phyloP scores from a whole-genome alignment of 2,329 filamentous ascomycete species.

The Ilyonectria mors-panacis region DNA sequence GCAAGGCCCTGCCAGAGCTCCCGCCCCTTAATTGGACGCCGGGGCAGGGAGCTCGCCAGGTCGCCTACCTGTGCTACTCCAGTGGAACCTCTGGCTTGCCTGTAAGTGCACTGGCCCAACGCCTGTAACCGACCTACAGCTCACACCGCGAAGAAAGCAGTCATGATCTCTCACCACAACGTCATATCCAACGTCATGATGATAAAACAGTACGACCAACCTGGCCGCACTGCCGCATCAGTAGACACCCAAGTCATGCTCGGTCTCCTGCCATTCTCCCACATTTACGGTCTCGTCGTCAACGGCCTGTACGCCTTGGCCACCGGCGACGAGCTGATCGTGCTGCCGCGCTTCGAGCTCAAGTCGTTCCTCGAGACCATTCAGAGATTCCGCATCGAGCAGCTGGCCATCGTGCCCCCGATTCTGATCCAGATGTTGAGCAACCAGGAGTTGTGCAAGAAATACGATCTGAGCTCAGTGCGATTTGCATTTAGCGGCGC shows the following conservation, averaged over 20 bases:
- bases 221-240: constrained; percentile 54
- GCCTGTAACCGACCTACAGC: not conserved
- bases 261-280: constrained; percentile 83
- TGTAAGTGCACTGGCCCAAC: constrained; percentile 58
- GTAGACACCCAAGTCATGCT: constrained; percentile 65
- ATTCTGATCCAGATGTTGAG: constrained; percentile 83
- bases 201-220: constrained; percentile 61
- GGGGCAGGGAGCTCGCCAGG: constrained; percentile 77
- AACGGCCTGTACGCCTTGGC: constrained; percentile 70
- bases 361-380: constrained; percentile 74
- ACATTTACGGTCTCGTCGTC: constrained; percentile 82
- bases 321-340: constrained; percentile 80
- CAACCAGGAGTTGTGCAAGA: constrained; percentile 69
- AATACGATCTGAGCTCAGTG: constrained; percentile 81
- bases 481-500: constrained; percentile 78
- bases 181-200: constrained; percentile 84
- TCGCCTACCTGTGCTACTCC: constrained; percentile 84
- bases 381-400: constrained; percentile 77
- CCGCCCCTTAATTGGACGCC: constrained; percentile 71
- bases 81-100: constrained; percentile 85
- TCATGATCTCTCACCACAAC: constrained; percentile 86
- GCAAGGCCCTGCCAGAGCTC: constrained; percentile 67
- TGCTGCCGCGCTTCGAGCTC: constrained; percentile 84
- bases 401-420: constrained; percentile 81
- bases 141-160: constrained; percentile 74